Evolutionary conservation across 768 basidiomycete species (phyloP), one percentile per base, ranked within the genome.

Genomic region (Rhizopogon vulgaris): DNA sequence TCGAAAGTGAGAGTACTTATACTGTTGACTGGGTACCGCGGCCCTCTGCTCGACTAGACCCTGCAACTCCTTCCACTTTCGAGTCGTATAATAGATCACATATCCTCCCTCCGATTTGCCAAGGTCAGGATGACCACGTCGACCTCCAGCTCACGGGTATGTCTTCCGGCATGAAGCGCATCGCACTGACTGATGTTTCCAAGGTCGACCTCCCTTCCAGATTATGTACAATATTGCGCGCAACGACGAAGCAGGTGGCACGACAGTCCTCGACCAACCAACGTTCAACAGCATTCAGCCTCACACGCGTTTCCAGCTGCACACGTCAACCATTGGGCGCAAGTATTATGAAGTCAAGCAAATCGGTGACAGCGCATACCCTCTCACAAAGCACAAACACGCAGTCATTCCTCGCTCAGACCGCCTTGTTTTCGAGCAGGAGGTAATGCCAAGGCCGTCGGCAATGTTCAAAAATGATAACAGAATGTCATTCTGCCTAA

Each of bases 131-230:
- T 54, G 87, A 85, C 54, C 82, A 91, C 60, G 87, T 93, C 47
- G 90, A 92, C 55, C 74, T 97, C n/a, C 84, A 87, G 17, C 72
- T 97, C 41, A 78, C 77, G 49, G 91, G 91, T 86, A 51, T 34
- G 73, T 61, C 17, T 14, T 39, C 38, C 34, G 27, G 41, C 8
- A 3, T 49, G 28, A n/a, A 1, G 9, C n/a, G 36, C 2, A 27
- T 42, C 27, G 38, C 15, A 38, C 22, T 48, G 39, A 27, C 32
- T 45, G 54, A 45, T 12, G 24, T 43, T 46, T 22, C 11, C 30
- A 59, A 89, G 94, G 94, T 47, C 83, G 84, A 18, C 84, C 91
- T n/a, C 94, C 94, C 0, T 97, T 94, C 79, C 86, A 95, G 64
- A 84, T 95, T 56, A 85, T 81, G 78, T 96, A 94, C 68, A 88